Evolutionary conservation across 2,329 filamentous ascomycete species (phyloP), one percentile per base, ranked within the genome.

Genomic region (Cercospora sp.): DNA sequence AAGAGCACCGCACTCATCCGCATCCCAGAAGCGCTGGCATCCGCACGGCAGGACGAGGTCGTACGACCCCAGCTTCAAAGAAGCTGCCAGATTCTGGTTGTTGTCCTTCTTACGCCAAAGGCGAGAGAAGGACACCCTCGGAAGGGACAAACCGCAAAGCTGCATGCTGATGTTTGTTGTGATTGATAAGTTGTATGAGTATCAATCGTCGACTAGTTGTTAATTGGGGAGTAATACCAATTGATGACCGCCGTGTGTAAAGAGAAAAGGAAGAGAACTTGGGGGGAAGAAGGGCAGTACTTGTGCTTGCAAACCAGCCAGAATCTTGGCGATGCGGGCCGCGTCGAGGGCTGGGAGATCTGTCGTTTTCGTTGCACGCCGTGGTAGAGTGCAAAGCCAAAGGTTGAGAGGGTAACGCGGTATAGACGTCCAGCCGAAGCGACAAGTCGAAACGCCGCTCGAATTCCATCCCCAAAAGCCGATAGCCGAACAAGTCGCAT

Each of bases 91-190:
- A 5, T 62, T 21, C 8, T 18, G 40, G 60, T 62, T 37, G 60
- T 9, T 5, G 37, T 18, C 10, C 24, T 62, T 62, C 24, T 40
- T 62, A 8, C 34, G 34, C 60, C 37, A 30, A 16, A 45, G 60
- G 60, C 60, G 34, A 51, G 37, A 62, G 60, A 62, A 62, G 40
- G 10, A 24, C 49, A 62, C 60, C 40, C 40, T 45, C 34, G 34
- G 60, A 49, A 62, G 60, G 60, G 60, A 24, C 60, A 62, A 49
- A 45, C 60, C 60, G 60, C 60, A 62, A 62, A 62, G 3, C 3
- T 37, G 34, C 60, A 62, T 62, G 60, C 60, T 62, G 60, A 9
- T 12, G 60, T 45, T 49, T 62, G 60, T 16, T 62, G 28, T 49
- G 60, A 62, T 32, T n/a, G 4, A 34, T 2, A 13, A 18, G 28